These are phyloP conservation scores for Sporothrix schenckii DNA, from an alignment of 2,329 filamentous ascomycete genomes.

Conservation along the genomic window DNA sequence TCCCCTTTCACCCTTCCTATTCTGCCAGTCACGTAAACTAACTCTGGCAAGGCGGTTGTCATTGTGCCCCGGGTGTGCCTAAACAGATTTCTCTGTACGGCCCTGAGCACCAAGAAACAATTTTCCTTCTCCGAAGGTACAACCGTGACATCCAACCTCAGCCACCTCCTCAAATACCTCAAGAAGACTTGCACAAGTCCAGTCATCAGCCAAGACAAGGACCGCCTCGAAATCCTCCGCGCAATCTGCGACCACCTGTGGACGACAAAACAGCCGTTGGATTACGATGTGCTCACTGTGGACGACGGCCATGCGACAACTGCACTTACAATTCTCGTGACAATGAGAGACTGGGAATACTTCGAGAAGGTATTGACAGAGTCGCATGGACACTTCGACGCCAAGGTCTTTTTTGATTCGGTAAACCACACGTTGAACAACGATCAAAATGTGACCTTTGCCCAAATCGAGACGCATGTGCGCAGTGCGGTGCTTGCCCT, in stretches of 20 bases:
- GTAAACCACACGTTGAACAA: background rate
- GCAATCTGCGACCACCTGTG: too few relatives aligned
- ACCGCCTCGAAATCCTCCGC: too few relatives aligned
- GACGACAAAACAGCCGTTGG: too few relatives aligned
- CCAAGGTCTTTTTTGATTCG: background rate
- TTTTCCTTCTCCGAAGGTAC: too few relatives aligned
- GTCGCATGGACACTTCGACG: background rate
- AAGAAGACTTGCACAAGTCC: too few relatives aligned
- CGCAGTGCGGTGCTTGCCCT: background rate
- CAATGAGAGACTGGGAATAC: background rate
- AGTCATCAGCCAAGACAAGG: too few relatives aligned
- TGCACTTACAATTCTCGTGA: background rate
- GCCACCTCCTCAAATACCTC: background rate
- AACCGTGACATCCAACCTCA: background rate
- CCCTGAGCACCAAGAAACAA: background rate
- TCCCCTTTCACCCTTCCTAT: too few relatives aligned
- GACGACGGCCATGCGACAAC: background rate
- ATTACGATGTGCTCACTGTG: background rate
- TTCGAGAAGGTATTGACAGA: background rate
- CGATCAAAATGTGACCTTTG: background rate
- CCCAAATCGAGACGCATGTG: background rate
- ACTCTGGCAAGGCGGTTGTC: background rate
- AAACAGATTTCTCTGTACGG: background rate
- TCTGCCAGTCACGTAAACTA: too few relatives aligned
- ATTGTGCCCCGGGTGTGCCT: background rate